Base-by-base conservation (phyloP, 2,329 filamentous ascomycete species). In the Phoma sp. region DNA sequence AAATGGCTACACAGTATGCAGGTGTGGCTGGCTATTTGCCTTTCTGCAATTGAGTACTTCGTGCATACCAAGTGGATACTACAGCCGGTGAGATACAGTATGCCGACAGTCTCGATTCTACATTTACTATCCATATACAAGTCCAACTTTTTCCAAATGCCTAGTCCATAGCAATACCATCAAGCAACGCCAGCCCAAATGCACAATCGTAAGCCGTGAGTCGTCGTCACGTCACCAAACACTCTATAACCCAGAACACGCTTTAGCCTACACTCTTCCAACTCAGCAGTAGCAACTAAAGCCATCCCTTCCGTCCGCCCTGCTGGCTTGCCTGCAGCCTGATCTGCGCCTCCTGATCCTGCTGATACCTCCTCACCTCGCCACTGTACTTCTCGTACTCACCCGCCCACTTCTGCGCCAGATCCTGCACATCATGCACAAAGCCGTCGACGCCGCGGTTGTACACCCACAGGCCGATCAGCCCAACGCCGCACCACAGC, bases 401-500 rank as follows among this genome's bases (percentile, higher is more conserved):
- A 5, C 65, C 67, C 32, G 51, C 60, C 77, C 77, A 80, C 47
- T 62, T 66, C 24, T 69, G 64, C 7, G 52, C 61, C 75, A 75
- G 33, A 6, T 58, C 61, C 41, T 62, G 47, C 35, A 83, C 69
- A 74, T 95, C 90, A 56, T 81, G 79, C 11, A 83, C 76, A 59
- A 87, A 87, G 53, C 85, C 85, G 60, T 86, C 84, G 13, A 88
- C 70, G 0, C 91, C 87, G 2, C 90, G 79, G 18, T 67, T 75
- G 67, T 87, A 86, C 73, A 84, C 52, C 80, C 80, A 84, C 14
- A 86, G 77, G 0, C 80, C 79, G 0, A 86, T 37, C 0, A 80
- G 79, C 4, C 81, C 76, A 2, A 93, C 62, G 2, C 78, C 71
- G 1, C 82, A 82, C 85, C 86, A 95, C 59, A 91, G 85, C 1